phyloP scores from a whole-genome alignment of 176 grass and related monocot genomes.

The Carex myosuroides region DNA sequence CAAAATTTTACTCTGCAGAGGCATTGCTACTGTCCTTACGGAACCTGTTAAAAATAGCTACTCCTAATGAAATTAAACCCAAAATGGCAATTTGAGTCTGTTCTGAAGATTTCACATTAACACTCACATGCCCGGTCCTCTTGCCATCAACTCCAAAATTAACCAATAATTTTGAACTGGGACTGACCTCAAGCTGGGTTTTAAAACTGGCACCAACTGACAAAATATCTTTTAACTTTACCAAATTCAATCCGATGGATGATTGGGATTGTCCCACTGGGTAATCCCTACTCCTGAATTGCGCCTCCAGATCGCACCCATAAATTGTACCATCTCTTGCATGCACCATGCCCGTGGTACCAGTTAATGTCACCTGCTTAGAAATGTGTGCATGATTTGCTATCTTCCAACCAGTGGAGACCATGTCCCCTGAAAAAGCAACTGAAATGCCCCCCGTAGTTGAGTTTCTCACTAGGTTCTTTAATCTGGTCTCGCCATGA shows the following conservation, averaged over 20 bases:
- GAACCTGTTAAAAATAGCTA: slow-evolving; percentile 56
- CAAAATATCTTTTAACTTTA: slow-evolving; percentile 54
- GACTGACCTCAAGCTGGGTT: slow-evolving; percentile 54
- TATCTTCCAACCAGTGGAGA: slow-evolving; percentile 58
- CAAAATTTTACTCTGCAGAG: slow-evolving; percentile 3
- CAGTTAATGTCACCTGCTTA: slow-evolving; percentile 45
- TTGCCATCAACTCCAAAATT: slow-evolving; percentile 69
- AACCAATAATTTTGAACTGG: slow-evolving; percentile 45
- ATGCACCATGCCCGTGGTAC: slow-evolving; percentile 49
- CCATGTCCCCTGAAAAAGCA: slow-evolving; percentile 57
- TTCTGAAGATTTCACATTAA: slow-evolving; percentile 64
- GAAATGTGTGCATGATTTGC: slow-evolving; percentile 56
- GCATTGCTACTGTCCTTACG: slow-evolving; percentile 11
- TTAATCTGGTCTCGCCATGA: slow-evolving; percentile 65
- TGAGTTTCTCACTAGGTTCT: slow-evolving; percentile 50
- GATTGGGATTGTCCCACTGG: slow-evolving; percentile 46
- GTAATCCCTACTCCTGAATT: slow-evolving; percentile 42
- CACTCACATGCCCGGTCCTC: slow-evolving; percentile 52
- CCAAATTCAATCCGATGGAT: slow-evolving; percentile 53
- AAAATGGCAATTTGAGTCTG: slow-evolving; percentile 61
- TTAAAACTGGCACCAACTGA: slow-evolving; percentile 56
- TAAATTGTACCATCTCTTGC: slow-evolving; percentile 45
- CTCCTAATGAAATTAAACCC: slow-evolving; percentile 48
- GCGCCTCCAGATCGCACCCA: slow-evolving; percentile 56
- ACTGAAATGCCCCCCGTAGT: slow-evolving; percentile 67